Evolutionary conservation across 768 basidiomycete species (phyloP), one percentile per base, ranked within the genome.

Genomic region (Mycena venus): DNA sequence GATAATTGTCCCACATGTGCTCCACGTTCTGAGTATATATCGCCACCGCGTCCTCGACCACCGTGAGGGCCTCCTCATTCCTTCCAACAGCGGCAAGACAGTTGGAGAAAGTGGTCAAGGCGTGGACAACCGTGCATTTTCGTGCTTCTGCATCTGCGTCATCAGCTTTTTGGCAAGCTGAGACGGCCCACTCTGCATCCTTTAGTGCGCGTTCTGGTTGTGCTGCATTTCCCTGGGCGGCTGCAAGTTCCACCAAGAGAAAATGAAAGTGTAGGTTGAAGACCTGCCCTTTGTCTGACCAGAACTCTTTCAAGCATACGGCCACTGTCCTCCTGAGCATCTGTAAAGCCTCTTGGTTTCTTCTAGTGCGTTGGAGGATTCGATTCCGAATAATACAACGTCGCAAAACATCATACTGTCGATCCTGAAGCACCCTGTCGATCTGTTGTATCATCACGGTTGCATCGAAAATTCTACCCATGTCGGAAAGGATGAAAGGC

Each of bases 1-100:
- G 10, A n/a, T n/a, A 21, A 23, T 36, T 31, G 31, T 10, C 12
- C 34, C 34, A 40, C 23, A 49, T 49, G n/a, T 23, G n/a, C 14
- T 21, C 9, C 12, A 6, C 47, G 23, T 49, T 49, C n/a, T 49
- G 10, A 5, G 47, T 12, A 23, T 29, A 63, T 21, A 38, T 17
- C n/a, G 38, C 23, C 44, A 27, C 7, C 23, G 69, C 69, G 42
- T 70, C 60, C 19, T 55, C 49, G 2, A n/a, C 25, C 14, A 42
- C 21, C 31, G 19, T 3, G 10, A 32, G 51, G 42, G 14, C 47
- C 59, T 70, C 69, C 3, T 53, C 36, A 7, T 49, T 21, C 15
- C 69, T n/a, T 14, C 60, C 60, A 29, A 53, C 69, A 6, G 47
- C 31, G 23, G 60, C 69, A 29, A 70, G 36, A 12, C 69, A 70